Evolutionary conservation across 805 yeast genomes (phyloP), one percentile per base, ranked within the genome.

Genomic region (Danielia oregonensis): DNA sequence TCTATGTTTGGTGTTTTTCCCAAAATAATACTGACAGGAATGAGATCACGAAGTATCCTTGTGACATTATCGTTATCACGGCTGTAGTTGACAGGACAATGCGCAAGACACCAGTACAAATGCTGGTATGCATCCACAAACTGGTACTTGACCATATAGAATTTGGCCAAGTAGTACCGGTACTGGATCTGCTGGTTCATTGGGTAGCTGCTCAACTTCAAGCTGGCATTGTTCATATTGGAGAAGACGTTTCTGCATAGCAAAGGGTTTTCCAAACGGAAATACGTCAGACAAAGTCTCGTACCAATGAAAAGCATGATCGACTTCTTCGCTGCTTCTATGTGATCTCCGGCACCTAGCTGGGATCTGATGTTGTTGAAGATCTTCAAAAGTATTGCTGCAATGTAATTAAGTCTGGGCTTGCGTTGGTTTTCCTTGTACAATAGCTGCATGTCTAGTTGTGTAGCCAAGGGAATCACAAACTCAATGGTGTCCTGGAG

Each of bases 241-340:
- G 80, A 69, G 48, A 78, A 77, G 25, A 79, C 76, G 45, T 79
- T 78, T 23, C 77, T 68, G 54, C 85, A 79, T 12, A 77, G 56
- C 44, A 77, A 61, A 5, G 83, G 82, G 19, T 72, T 75, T 19
- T 65, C 71, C 15, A 79, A 68, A 25, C 54, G 59, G 49, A 75
- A 79, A 52, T 81, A 82, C 5, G 76, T 57, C 36, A 72, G 66
- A 49, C 84, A 79, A 32, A 81, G 58, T 37, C 63, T 62, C 23
- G 65, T 67, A 1, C 84, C 81, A 10, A 79, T 58, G 44, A 65
- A 74, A 16, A 81, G 49, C 29, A 80, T 60, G 19, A 78, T 70
- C 16, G 63, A 52, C 41, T 72, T 76, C 45, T 78, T 76, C 22
- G 44, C 48, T 7, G 61, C 57, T 22, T 60, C 54, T 6, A 35